A percentile compares a stretch with the other conserved stretches of the same genome.
phyloP scores from a whole-genome alignment of 768 basidiomycete species.

The Rhodosporidiobolus sp. region DNA sequence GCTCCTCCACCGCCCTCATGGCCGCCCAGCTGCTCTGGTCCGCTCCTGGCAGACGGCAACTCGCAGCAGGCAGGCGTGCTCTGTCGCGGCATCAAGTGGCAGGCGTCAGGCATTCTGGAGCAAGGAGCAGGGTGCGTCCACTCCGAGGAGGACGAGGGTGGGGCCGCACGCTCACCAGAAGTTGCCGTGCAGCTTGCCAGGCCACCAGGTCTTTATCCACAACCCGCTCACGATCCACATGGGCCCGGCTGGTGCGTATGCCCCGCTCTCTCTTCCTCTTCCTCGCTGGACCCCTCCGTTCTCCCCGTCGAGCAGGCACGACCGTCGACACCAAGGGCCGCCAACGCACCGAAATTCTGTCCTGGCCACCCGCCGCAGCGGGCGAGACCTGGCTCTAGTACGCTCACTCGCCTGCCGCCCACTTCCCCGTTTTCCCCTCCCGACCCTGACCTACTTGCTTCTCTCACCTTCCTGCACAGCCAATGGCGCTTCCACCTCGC shows the following conservation, averaged over 20 bases:
- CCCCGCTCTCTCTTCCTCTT: not conserved
- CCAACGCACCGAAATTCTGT: slow-evolving; percentile 26
- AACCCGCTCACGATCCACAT: slow-evolving; percentile 15
- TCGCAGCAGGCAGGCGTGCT: slow-evolving; percentile 4
- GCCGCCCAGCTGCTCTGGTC: slow-evolving; percentile 1
- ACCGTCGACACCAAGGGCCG: slow-evolving; percentile 21
- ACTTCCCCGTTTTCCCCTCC: not conserved
- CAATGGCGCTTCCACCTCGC: slow-evolving; percentile 29
- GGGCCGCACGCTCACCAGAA: not conserved
- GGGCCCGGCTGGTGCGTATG: slow-evolving; percentile 11
- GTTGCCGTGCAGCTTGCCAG: slow-evolving; percentile 1
- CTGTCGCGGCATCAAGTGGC: slow-evolving; percentile 22
- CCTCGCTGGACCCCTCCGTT: no score
- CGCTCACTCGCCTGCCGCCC: not conserved
- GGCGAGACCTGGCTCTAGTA: slow-evolving; percentile 24
- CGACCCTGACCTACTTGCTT: no score
- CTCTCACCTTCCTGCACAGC: not conserved
- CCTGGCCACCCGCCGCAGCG: slow-evolving; percentile 18
- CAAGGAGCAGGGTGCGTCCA: no score
- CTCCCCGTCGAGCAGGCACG: not conserved
- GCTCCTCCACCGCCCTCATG: not conserved
- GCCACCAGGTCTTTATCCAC: slow-evolving; percentile 1
- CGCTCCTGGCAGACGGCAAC: slow-evolving; percentile 8
- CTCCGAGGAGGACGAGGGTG: not conserved
- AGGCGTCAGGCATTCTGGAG: no score